phyloP scores from a whole-genome alignment of 2,329 filamentous ascomycete species.

The Botrytis byssoidea region DNA sequence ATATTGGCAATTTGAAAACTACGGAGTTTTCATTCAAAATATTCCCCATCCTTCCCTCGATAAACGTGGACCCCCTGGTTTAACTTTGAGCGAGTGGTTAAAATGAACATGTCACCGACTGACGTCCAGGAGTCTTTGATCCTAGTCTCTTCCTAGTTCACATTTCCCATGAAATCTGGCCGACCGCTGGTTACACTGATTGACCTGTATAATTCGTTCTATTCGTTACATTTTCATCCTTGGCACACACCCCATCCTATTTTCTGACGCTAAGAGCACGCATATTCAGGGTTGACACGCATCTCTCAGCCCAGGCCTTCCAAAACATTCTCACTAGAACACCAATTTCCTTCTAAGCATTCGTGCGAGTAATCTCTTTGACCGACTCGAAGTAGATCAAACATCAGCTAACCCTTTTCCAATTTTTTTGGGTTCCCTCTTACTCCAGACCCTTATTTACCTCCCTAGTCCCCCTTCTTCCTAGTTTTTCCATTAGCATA shows the following conservation, averaged over 20 bases:
- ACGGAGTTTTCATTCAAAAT: not conserved
- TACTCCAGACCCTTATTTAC: not conserved
- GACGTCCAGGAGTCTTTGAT: not conserved
- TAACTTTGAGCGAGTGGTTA: not conserved
- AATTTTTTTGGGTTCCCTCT: not conserved
- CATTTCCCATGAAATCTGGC: slow-evolving; percentile 19
- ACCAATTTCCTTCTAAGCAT: slow-evolving; percentile 18
- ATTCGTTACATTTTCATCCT: slow-evolving; percentile 8
- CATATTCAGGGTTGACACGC: slow-evolving; percentile 19
- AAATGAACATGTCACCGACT: slow-evolving; percentile 12
- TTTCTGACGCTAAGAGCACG: slow-evolving; percentile 10
- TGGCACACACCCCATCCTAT: slow-evolving; percentile 4
- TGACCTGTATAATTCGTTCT: slow-evolving; percentile 6
- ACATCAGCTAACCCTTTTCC: not conserved
- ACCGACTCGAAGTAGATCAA: not conserved
- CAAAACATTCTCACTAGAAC: slow-evolving; percentile 17
- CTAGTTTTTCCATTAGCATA: slow-evolving; percentile 6
- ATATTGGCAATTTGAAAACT: not conserved
- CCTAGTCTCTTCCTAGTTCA: not conserved
- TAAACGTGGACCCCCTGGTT: slow-evolving; percentile 19
- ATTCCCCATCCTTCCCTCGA: slow-evolving; percentile 15
- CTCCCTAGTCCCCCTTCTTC: slow-evolving; percentile 7
- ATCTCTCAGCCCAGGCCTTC: slow-evolving; percentile 13
- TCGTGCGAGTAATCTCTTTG: slow-evolving; percentile 5
- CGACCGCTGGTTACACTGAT: slow-evolving; percentile 6